These are phyloP conservation scores for Ramalina peruviana DNA, from an alignment of 495 filamentous ascomycete genomes.

Conservation along the genomic window DNA sequence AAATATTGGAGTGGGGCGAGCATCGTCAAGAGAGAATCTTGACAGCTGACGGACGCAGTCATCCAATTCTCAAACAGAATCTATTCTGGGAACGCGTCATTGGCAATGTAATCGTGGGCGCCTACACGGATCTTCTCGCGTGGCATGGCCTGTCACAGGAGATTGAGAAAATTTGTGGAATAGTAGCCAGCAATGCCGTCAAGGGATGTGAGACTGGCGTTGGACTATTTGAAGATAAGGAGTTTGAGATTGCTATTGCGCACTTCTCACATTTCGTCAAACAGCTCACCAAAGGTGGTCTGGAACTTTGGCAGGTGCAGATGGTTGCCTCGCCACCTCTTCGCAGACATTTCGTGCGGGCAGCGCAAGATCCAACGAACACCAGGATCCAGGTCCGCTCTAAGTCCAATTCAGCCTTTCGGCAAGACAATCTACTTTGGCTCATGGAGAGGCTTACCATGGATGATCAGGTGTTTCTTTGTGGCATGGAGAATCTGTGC, in stretches of 20 bases:
- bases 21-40: conserved; percentile 20
- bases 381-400: conserved; percentile 6
- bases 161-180: conserved; percentile 13
- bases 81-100: conserved; percentile 25
- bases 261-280: conserved; percentile 23
- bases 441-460: conserved; percentile 21
- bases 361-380: conserved; percentile 10
- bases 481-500: conserved; percentile 20
- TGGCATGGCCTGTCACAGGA: conserved; percentile 21
- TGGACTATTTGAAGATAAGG: conserved; percentile 21
- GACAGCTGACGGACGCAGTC: conserved; percentile 15
- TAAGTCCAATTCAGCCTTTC: conserved; percentile 1
- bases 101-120: conserved; percentile 14
- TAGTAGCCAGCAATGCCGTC: conserved; percentile 19
- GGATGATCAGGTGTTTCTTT: conserved; percentile 16
- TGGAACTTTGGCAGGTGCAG: conserved; percentile 14
- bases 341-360: conserved; percentile 18
- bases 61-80: conserved; percentile 16
- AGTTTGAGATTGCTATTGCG: conserved; percentile 22
- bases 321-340: conserved; percentile 24
- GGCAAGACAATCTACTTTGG: conserved; percentile 20
- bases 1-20: conserved; percentile 23
- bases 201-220: conserved; percentile 13
- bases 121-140: conserved; percentile 15
- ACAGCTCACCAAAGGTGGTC: conserved; percentile 13